Conservation (phyloP, 2,329 filamentous ascomycete species). For the Tolypocladium tundrense region DNA sequence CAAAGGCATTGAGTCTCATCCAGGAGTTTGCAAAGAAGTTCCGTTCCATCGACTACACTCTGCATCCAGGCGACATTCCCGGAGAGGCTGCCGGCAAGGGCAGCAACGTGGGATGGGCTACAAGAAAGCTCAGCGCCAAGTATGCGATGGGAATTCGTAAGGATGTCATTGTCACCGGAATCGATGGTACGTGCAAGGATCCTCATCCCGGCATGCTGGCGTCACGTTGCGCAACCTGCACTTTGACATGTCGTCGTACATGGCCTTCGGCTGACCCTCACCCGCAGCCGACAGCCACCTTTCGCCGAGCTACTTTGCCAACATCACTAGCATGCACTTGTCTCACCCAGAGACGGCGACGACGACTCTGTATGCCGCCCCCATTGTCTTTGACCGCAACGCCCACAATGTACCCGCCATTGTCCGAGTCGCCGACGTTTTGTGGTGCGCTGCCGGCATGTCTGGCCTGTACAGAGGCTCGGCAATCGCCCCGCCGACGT, state of each 20-base stretch:
- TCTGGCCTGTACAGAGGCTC: conserved; percentile 58
- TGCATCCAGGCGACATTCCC: conserved; percentile 55
- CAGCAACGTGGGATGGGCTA: conserved; percentile 64
- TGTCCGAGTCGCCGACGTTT: conserved; percentile 60
- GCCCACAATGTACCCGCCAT: conserved; percentile 56
- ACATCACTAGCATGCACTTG: conserved; percentile 53
- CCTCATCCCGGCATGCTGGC: not conserved
- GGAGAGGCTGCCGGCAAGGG: conserved; percentile 65
- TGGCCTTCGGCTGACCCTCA: not conserved
- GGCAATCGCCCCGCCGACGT: conserved; percentile 58
- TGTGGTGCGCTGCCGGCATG: conserved; percentile 62
- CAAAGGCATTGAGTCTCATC: conserved; percentile 53
- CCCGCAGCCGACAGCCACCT: conserved; percentile 59
- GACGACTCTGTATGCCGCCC: conserved; percentile 57
- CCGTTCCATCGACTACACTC: conserved; percentile 54
- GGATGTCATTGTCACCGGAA: conserved; percentile 59
- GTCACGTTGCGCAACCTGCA: not conserved
- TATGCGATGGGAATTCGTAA: conserved; percentile 43
- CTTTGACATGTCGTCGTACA: not conserved
- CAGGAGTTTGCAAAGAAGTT: conserved; percentile 55
- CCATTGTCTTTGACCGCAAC: conserved; percentile 66
- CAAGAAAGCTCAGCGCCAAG: conserved; percentile 52
- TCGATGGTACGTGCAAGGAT: conserved; percentile 57
- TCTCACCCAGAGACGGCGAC: conserved; percentile 47
- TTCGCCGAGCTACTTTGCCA: conserved; percentile 55